Percentiles rank a stretch among this genome's conserved stretches.
phyloP scores from a whole-genome alignment of 2,329 filamentous ascomycete genomes.

The Podosphaera xanthii region DNA sequence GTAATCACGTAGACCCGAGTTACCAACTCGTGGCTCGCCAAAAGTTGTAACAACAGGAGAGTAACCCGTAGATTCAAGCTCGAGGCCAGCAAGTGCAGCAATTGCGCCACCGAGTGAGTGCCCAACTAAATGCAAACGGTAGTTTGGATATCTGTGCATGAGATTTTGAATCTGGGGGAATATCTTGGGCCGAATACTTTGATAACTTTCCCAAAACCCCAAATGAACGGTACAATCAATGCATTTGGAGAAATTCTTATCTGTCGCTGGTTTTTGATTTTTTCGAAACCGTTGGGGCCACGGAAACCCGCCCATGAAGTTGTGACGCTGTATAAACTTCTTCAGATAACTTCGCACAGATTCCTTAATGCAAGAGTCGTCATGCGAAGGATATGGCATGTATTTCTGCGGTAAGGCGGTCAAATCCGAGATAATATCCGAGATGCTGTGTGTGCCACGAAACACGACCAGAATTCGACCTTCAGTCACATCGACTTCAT shows the following conservation, averaged over 20 bases:
- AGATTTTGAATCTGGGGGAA: conserved; percentile 41
- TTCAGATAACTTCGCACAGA: too few relatives aligned
- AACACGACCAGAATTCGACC: conserved; percentile 63
- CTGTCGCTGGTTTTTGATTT: not conserved
- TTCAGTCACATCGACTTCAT: conserved; percentile 19
- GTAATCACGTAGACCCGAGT: conserved; percentile 24
- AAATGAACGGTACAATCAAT: conserved; percentile 77
- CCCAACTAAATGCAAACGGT: conserved; percentile 58
- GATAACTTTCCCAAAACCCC: conserved; percentile 75
- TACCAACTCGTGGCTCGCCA: conserved; percentile 56
- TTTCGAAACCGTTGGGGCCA: not conserved
- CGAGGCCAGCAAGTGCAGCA: conserved; percentile 64
- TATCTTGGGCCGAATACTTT: conserved; percentile 45
- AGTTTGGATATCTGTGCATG: conserved; percentile 38
- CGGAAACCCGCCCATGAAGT: not conserved
- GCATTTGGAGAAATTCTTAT: conserved; percentile 27
- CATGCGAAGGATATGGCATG: conserved; percentile 47
- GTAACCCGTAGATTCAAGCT: conserved; percentile 55
- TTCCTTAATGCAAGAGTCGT: conserved; percentile 9
- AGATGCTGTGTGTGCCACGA: conserved; percentile 79
- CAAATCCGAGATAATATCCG: conserved; percentile 77
- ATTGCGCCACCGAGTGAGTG: conserved; percentile 83
- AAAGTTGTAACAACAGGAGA: conserved; percentile 67
- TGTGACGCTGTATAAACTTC: conserved; percentile 13
- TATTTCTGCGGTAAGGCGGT: conserved; percentile 80